Base-by-base conservation (phyloP, 2,329 filamentous ascomycete species). In the Grosmannia penicillata region DNA sequence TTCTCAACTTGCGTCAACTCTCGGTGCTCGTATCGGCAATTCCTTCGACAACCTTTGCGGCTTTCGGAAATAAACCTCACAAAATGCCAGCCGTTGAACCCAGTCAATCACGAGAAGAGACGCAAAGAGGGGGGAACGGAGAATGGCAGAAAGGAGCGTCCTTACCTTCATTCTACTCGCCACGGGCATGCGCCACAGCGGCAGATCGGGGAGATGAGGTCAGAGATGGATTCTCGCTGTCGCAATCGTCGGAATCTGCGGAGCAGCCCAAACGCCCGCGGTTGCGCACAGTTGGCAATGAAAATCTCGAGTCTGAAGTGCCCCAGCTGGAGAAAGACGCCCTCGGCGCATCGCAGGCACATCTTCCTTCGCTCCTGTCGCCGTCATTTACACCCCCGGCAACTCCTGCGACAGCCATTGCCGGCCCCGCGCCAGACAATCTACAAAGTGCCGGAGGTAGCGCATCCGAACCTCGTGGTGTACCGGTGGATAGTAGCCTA, bases 371-470 rank as follows among this genome's bases (percentile, higher is more conserved):
- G 4, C 75, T 91, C 34, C 78, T 95, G 45, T 95, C 89, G 56
- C 83, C 82, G 36, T 82, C 82, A 47, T 94, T 85, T 58, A 86
- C 78, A 7, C 82, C 82, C 13, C 79, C 80, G 24, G 62, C 67
- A 8, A 79, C 75, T 0, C 75, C 75, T 0, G 75, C 74, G 4
- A 65, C 66, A 6, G 58, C 66, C 51, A 29, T 42, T 15, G 14
- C 36, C 39, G n/a, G 49, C 50, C 43, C 53, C 45, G 21, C 15
- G 21, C 18, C 28, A 8, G 43, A 41, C 7, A 18, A 46, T 21
- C 19, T 17, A 6, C 17, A 27, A 11, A 35, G 1, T 2, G 9
- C 10, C 21, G 21, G 18, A 8, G 27, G 10, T 21, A 26, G 27
- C 5, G 4, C 13, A 23, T 13, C 39, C 8, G 55, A 53, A 31